phyloP scores from a whole-genome alignment of 2,329 filamentous ascomycete species.

The Tolypocladium album region DNA sequence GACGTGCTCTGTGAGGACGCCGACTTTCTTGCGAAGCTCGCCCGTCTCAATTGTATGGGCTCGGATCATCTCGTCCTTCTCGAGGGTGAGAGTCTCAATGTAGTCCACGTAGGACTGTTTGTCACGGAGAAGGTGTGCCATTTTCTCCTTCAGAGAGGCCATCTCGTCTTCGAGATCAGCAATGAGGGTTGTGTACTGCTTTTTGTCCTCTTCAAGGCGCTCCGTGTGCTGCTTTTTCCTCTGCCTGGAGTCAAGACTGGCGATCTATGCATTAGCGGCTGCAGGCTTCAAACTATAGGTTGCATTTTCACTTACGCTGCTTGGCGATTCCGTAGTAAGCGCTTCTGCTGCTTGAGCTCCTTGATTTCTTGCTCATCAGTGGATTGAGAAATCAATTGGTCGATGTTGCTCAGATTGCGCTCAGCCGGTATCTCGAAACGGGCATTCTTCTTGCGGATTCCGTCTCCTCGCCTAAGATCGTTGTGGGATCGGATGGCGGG shows the following conservation, averaged over 20 bases:
- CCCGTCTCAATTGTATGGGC: conserved; percentile 82
- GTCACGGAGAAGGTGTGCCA: conserved; percentile 61
- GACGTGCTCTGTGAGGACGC: conserved; percentile 64
- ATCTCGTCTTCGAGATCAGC: conserved; percentile 70
- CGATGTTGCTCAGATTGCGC: conserved; percentile 88
- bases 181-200: conserved; percentile 71
- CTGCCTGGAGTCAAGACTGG: conserved; percentile 85
- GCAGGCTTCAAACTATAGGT: background rate
- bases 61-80: conserved; percentile 88
- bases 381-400: conserved; percentile 79
- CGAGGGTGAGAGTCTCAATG: conserved; percentile 65
- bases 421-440: conserved; percentile 95
- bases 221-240: conserved; percentile 98
- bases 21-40: conserved; percentile 86
- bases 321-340: conserved; percentile 86
- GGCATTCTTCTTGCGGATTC: conserved; percentile 97
- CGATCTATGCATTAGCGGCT: background rate
- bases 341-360: conserved; percentile 97
- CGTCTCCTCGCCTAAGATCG: conserved; percentile 67
- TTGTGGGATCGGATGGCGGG: conserved; percentile 65
- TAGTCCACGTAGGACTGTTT: conserved; percentile 66
- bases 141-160: conserved; percentile 52
- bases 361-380: conserved; percentile 90
- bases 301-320: conserved; percentile 65
- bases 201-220: conserved; percentile 93